Conservation (phyloP, 805 yeast species). For the Candida parachauliodes region DNA sequence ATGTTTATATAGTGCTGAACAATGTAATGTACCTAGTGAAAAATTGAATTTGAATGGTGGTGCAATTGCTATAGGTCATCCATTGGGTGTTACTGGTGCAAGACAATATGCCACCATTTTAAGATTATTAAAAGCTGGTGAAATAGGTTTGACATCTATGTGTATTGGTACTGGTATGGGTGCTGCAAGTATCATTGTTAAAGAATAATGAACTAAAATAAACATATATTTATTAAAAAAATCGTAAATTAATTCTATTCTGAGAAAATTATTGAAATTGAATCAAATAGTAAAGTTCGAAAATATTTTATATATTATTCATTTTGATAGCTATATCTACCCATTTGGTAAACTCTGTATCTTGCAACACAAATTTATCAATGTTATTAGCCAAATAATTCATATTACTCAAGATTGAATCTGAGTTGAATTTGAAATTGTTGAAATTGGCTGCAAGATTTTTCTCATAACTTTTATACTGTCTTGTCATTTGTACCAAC, state of each 20-base stretch:
- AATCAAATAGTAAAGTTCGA: too few species aligned
- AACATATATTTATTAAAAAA: slow-evolving; percentile 8
- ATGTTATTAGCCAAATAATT: slow-evolving; percentile 32
- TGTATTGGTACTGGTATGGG: slow-evolving; percentile 99
- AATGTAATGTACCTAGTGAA: slow-evolving; percentile 59
- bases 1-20: slow-evolving; percentile 70
- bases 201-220: slow-evolving; percentile 54
- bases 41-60: slow-evolving; percentile 87
- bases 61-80: slow-evolving; percentile 95
- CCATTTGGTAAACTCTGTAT: slow-evolving; percentile 12
- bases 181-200: slow-evolving; percentile 83
- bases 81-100: slow-evolving; percentile 65
- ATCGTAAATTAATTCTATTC: too few species aligned
- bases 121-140: slow-evolving; percentile 73
- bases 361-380: slow-evolving; percentile 6
- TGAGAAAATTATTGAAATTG: too few species aligned
- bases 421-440: slow-evolving; percentile 13
- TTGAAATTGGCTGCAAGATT: slow-evolving; percentile 22
- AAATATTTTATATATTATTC: too few species aligned
- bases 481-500: slow-evolving; percentile 16
- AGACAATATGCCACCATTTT: slow-evolving; percentile 88
- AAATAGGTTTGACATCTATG: slow-evolving; percentile 92
- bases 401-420: slow-evolving; percentile 22
- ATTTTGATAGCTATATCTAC: neutral
- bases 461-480: slow-evolving; percentile 25